Evolutionary conservation across 1,284 basidiomycete species (phyloP).

Genomic region (Fomitopsis schrenkii): DNA sequence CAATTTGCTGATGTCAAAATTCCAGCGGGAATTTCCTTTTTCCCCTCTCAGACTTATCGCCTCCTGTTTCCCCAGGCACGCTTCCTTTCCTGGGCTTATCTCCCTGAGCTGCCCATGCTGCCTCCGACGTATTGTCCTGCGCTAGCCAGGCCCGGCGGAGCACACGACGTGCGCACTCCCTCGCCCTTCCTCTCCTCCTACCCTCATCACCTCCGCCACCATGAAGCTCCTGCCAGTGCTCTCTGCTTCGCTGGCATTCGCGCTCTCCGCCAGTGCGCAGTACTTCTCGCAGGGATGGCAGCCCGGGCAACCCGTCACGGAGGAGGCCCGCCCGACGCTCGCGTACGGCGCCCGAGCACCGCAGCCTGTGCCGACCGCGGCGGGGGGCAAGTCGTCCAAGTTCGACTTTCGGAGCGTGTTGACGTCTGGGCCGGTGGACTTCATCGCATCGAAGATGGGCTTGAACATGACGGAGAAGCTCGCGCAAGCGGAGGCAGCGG

Average conservation of each 20-base stretch:
- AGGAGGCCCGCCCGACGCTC: conserved; percentile 19
- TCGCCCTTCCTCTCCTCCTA: no score
- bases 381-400: conserved; percentile 11
- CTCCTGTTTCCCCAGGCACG: not conserved
- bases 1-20: not conserved
- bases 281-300: conserved; percentile 78
- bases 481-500: conserved; percentile 33
- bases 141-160: not conserved
- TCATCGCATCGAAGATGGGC: conserved; percentile 52
- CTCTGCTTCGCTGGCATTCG: conserved; percentile 32
- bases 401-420: conserved; percentile 48
- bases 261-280: conserved; percentile 45
- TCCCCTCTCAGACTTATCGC: conserved; percentile 11
- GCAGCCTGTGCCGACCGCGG: conserved; percentile 10
- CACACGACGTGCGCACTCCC: conserved; percentile 5
- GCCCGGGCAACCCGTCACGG: conserved; percentile 55
- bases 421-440: conserved; percentile 45
- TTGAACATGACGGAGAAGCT: conserved; percentile 64
- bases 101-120: not conserved
- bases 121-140: not conserved
- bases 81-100: not conserved
- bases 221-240: conserved; percentile 47
- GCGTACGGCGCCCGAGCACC: not conserved
- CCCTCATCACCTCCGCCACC: conserved; percentile 20
- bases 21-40: conserved; percentile 9